phyloP scores from a whole-genome alignment of 192 early-diverging fungal genomes.

The Backusella sp. region DNA sequence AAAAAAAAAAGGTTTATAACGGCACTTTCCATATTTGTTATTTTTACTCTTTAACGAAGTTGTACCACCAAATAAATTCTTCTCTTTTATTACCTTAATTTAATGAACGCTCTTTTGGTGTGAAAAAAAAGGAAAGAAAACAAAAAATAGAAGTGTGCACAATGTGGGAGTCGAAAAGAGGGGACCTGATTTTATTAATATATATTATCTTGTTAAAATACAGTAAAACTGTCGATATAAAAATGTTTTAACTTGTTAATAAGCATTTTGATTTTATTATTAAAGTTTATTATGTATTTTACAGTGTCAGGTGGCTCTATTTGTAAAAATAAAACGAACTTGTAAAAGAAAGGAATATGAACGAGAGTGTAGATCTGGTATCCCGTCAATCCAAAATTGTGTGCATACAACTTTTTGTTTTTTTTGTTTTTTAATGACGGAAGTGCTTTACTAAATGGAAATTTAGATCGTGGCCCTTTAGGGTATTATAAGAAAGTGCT shows the following conservation, averaged over 20 bases:
- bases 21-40: slow-evolving; percentile 1
- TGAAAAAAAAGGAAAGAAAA: slow-evolving; percentile 3
- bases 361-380: background rate
- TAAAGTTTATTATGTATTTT: slow-evolving; percentile 3
- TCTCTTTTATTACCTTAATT: background rate
- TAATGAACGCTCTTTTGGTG: slow-evolving; percentile 4
- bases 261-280: background rate
- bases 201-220: background rate
- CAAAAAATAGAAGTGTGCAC: background rate
- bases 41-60: background rate
- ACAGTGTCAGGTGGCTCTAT: background rate
- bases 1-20: slow-evolving; percentile 2
- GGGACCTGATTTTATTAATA: background rate
- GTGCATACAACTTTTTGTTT: background rate
- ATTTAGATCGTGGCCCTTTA: background rate
- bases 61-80: background rate
- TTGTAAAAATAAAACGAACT: background rate
- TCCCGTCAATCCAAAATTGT: background rate
- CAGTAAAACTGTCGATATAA: background rate
- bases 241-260: background rate
- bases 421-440: background rate
- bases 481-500: background rate
- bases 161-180: background rate
- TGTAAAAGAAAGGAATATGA: background rate
- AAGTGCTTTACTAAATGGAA: background rate